Base-by-base conservation (phyloP, 1,284 basidiomycete species). In the Chalciporus sp. region DNA sequence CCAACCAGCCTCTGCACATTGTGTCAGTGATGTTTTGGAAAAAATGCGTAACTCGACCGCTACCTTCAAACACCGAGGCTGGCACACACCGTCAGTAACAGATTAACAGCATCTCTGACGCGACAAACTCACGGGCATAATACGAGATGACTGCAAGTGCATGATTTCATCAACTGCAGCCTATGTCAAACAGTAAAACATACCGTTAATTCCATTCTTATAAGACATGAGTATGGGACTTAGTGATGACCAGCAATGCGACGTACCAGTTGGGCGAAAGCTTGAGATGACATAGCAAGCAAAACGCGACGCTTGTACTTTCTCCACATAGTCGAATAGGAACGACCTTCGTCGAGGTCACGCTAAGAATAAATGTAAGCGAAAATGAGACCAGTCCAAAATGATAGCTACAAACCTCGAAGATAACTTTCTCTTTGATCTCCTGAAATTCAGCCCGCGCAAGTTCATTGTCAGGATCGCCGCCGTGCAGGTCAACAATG, bases 241-340 rank as follows among this genome's bases (percentile, higher is more conserved):
- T 45, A 49, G 16, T 20, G 37, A 50, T 31, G 41, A 20, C 2
- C 9, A 10, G 9, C 40, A 47, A 11, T 29, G 26, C 29, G 35
- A 58, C 71, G 39, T 60, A 92, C 91, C 61, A 98, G 76, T 72
- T 98, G 96, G 45, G 95, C 95, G 71, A 98, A 98, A 53, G 92
- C 90, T 71, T 98, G 96, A 58, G 93, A 94, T 17, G 93, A 95
- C 93, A 96, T 96, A n/a, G 95, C 96, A 56, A 98, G 86, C 59
- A 98, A 72, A 6, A 98, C 95, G 43, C 95, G 84, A 42, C 88
- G 86, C 62, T 91, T 90, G 72, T 98, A 98, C 60, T 85, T 83
- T 62, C 74, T 85, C 93, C 94, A 97, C 85, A 98, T 92, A 40
- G 82, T 81, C 35, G 72, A 70, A 74, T 98, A 98, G 10, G 88